These are phyloP conservation scores for Asterochloris sp. DNA, from an alignment of 139 green algal genomes.

Conservation along the genomic window DNA sequence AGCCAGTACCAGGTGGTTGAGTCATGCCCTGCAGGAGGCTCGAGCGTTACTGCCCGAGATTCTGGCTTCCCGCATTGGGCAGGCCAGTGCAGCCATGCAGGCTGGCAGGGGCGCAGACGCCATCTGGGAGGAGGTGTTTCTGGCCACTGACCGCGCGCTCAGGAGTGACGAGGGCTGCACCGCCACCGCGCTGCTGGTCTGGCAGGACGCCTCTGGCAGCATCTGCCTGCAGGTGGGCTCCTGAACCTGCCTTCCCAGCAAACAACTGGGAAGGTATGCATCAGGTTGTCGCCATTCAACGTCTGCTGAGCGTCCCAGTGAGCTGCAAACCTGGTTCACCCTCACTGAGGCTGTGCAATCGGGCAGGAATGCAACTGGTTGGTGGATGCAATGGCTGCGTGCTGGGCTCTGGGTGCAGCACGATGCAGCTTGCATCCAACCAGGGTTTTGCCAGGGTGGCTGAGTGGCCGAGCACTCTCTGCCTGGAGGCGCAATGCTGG, in stretches of 20 bases:
- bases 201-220: slow-evolving; percentile 30
- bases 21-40: not conserved
- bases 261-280: not conserved
- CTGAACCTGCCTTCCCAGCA: not conserved
- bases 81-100: slow-evolving; percentile 5
- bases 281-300: too few relatives aligned
- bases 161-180: slow-evolving; percentile 64
- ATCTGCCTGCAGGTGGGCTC: slow-evolving; percentile 33
- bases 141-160: slow-evolving; percentile 33
- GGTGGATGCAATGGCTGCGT: too few relatives aligned
- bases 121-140: slow-evolving; percentile 29
- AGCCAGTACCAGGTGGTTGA: too few relatives aligned
- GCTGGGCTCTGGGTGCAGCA: too few relatives aligned
- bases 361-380: too few relatives aligned
- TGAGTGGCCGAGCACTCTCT: too few relatives aligned
- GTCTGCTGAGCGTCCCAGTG: too few relatives aligned
- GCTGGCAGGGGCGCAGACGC: slow-evolving; percentile 2
- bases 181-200: slow-evolving; percentile 64
- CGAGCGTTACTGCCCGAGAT: slow-evolving; percentile 37
- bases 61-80: slow-evolving; percentile 21
- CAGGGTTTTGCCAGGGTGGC: too few relatives aligned
- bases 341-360: not conserved
- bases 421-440: too few relatives aligned
- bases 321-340: too few relatives aligned
- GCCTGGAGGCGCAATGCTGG: not conserved